Conservation (phyloP, 257 asterid species). For the Misopates orontium region DNA sequence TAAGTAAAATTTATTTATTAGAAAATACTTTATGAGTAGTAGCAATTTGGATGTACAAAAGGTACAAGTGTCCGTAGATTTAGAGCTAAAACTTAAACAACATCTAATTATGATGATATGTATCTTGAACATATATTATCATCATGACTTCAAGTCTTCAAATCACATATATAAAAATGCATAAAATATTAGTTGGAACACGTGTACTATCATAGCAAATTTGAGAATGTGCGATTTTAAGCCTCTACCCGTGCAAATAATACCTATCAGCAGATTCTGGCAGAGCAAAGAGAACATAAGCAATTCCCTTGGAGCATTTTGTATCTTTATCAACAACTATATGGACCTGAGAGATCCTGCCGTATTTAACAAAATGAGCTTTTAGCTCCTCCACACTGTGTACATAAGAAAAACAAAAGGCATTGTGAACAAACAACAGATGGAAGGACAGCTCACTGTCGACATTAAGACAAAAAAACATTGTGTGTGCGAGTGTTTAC, state of each 20-base stretch:
- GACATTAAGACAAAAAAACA: neutral
- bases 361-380: slow-evolving; percentile 66
- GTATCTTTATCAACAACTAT: slow-evolving; percentile 88
- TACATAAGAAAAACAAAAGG: slow-evolving; percentile 24
- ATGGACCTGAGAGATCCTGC: slow-evolving; percentile 71
- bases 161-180: slow-evolving; percentile 19
- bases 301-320: slow-evolving; percentile 85
- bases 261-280: slow-evolving; percentile 96
- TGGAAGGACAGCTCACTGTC: neutral
- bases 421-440: slow-evolving; percentile 3
- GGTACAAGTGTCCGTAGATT: neutral
- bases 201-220: slow-evolving; percentile 1
- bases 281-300: slow-evolving; percentile 66
- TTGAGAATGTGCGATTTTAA: neutral
- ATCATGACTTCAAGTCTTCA: neutral
- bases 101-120: slow-evolving; percentile 7
- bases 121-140: slow-evolving; percentile 3
- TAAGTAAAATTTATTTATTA: neutral
- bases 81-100: neutral
- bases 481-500: neutral
- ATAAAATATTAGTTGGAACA: slow-evolving; percentile 1
- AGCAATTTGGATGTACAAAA: slow-evolving; percentile 5
- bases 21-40: no score
- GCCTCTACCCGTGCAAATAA: no score
- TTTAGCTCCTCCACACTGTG: slow-evolving; percentile 84